A percentile compares a stretch with the other conserved stretches of the same genome.
Conservation (phyloP, 1,284 basidiomycete species). For the Lignosus rhinocerotis region DNA sequence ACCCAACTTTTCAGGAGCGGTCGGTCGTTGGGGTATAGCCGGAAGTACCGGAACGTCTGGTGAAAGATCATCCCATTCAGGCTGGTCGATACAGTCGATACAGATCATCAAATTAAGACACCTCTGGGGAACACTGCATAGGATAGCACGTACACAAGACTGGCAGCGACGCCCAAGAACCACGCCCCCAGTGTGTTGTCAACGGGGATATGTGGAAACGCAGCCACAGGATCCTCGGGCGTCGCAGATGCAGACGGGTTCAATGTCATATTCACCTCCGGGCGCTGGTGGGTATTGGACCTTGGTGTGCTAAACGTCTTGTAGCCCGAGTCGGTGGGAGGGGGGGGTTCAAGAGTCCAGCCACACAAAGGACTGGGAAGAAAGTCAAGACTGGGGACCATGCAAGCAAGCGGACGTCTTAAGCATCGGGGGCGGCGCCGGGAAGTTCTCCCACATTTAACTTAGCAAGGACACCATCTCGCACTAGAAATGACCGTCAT, state of each 20-base stretch:
- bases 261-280: neutral
- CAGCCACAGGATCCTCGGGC: neutral
- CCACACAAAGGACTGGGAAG: neutral
- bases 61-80: slow-evolving; percentile 8
- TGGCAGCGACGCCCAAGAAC: slow-evolving; percentile 1
- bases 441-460: no score
- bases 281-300: no score
- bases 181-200: slow-evolving; percentile 3
- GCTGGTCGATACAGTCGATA: neutral
- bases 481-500: no score
- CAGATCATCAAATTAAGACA: neutral
- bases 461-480: no score
- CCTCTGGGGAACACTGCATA: no score
- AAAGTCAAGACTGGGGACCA: no score
- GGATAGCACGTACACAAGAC: slow-evolving; percentile 1
- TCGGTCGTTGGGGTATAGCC: neutral
- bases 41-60: slow-evolving; percentile 6
- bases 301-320: no score
- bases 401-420: no score
- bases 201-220: slow-evolving; percentile 1
- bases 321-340: neutral
- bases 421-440: no score
- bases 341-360: neutral
- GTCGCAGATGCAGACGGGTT: neutral
- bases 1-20: slow-evolving; percentile 4